Evolutionary conservation across 1,284 basidiomycete species (phyloP).

Genomic region (Apiotrichum sp.): DNA sequence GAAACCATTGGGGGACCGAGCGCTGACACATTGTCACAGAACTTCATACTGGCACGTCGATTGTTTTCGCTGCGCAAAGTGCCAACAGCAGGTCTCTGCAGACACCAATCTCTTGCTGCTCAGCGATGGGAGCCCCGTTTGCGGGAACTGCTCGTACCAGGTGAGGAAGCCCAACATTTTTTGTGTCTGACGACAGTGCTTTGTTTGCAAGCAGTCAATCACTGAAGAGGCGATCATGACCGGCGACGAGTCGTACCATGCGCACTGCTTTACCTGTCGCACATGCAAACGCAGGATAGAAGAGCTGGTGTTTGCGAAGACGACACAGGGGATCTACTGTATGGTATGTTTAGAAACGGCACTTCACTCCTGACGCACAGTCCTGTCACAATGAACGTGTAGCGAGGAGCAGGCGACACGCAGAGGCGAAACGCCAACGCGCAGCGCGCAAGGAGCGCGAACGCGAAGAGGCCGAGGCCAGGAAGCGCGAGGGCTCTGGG

Average conservation of each 20-base stretch:
- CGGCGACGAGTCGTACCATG: constrained; percentile 96
- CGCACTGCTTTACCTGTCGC: constrained; percentile 96
- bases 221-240: constrained; percentile 98
- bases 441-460: constrained; percentile 40
- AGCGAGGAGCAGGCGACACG: constrained; percentile 79
- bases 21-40: constrained; percentile 23
- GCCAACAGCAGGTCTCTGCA: constrained; percentile 55
- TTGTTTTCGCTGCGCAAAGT: constrained; percentile 52
- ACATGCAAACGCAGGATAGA: constrained; percentile 91
- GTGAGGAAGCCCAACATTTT: constrained; percentile 27
- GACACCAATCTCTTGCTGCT: constrained; percentile 94
- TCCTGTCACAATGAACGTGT: constrained; percentile 94
- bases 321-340: constrained; percentile 96
- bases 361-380: constrained; percentile 19
- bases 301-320: constrained; percentile 97
- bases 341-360: constrained; percentile 55
- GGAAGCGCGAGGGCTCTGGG: constrained; percentile 5
- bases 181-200: constrained; percentile 52
- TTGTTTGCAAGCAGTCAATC: constrained; percentile 82
- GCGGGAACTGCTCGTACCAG: constrained; percentile 90
- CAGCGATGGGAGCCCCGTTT: constrained; percentile 94
- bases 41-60: constrained; percentile 47
- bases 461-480: constrained; percentile 24
- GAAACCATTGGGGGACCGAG: constrained; percentile 1
- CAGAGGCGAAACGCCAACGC: constrained; percentile 59